Base-by-base conservation (phyloP, 2,329 filamentous ascomycete species). In the Colletotrichum chrysophilum region DNA sequence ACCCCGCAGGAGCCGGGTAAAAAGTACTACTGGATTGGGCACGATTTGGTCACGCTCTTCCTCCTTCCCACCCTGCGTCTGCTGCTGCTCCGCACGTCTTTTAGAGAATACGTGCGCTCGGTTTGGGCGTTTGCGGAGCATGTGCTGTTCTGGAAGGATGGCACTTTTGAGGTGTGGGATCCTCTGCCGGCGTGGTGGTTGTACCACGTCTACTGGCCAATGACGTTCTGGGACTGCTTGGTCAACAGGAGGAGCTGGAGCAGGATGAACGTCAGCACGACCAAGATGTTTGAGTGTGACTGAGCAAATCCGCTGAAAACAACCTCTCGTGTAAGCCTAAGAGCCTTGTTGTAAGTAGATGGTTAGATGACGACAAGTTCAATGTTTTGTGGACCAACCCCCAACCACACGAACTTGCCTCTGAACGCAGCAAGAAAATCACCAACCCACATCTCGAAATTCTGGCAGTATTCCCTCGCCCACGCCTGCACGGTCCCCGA, bases 201-300 rank as follows among this genome's bases (percentile, higher is more conserved):
- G 66, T 90, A 90, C 74, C 89, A 91, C 77, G 82, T 91, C 4
- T 91, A 90, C 78, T 90, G 88, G 86, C 91, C 91, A 0, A 71
- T 84, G 26, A 85, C 83, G 74, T 92, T 94, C 78, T 62, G 87
- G 7, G 80, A 76, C 79, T 71, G 86, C 83, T 66, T 84, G 89
- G 71, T 81, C 81, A 79, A 80, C 5, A 87, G 90, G 2, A 86
- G 80, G 76, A 86, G 84, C 72, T 95, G 93, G 93, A 92, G 89
- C 76, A 86, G 92, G 76, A 81, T 93, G 48, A 94, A 95, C 82
- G 91, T 94, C 4, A 93, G 92, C 79, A 94, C 93, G 1, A 83
- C 83, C 13, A 85, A 85, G 75, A 78, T 80, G 2, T 85, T 85
- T 62, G 66, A 79, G 55, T 79, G 78, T 26, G 60, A 71, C 18